Conservation (phyloP, 1,284 basidiomycete genomes). For the Tilletia caries region DNA sequence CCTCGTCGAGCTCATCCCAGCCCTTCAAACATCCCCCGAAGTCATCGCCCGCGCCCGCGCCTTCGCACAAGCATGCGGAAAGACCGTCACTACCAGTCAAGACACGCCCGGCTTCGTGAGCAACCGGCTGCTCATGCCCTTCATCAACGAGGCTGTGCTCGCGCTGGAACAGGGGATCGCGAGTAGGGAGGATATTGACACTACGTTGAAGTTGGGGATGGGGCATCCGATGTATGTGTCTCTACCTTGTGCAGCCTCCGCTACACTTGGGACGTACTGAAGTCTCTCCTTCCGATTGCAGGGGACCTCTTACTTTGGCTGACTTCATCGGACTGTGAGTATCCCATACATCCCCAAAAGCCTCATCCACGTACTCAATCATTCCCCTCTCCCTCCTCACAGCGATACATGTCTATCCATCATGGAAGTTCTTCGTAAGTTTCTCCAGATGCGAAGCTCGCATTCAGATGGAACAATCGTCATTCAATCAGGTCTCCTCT, state of each 20-base stretch:
- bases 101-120: conserved; percentile 76
- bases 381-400: background rate
- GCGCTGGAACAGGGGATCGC: conserved; percentile 86
- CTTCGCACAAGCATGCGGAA: conserved; percentile 84
- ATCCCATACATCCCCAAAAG: too few relatives aligned
- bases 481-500: conserved; percentile 19
- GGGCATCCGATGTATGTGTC: conserved; percentile 73
- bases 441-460: background rate
- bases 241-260: too few relatives aligned
- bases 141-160: conserved; percentile 89
- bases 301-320: conserved; percentile 58
- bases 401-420: conserved; percentile 23
- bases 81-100: conserved; percentile 58
- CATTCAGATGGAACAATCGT: conserved; percentile 17
- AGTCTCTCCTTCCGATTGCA: too few relatives aligned
- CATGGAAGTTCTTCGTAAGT: conserved; percentile 40
- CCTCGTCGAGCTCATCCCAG: conserved; percentile 87
- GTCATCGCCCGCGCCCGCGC: conserved; percentile 72
- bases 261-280: too few relatives aligned
- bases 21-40: conserved; percentile 77
- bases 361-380: too few relatives aligned
- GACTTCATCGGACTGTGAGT: conserved; percentile 77
- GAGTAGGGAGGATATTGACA: conserved; percentile 90
- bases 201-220: conserved; percentile 87
- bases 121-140: conserved; percentile 72